A percentile compares a stretch with the other conserved stretches of the same genome.
phyloP scores from a whole-genome alignment of 2,329 filamentous ascomycete species.

The Trichoderma sp. region DNA sequence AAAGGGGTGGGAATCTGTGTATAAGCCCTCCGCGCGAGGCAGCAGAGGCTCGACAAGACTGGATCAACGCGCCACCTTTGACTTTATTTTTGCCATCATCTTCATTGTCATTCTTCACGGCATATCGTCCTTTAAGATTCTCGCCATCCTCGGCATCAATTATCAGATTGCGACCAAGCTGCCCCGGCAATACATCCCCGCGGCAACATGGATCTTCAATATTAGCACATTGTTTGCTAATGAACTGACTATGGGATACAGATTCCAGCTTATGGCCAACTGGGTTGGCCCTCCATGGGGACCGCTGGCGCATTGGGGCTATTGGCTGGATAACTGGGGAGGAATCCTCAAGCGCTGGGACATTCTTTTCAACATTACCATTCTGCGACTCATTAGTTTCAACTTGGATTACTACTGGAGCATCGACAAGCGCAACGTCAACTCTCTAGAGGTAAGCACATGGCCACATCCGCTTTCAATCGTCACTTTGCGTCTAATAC shows the following conservation, averaged over 20 bases:
- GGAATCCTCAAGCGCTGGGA: slow-evolving; percentile 92
- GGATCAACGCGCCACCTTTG: slow-evolving; percentile 73
- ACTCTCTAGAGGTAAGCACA: slow-evolving; percentile 73
- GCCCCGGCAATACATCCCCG: slow-evolving; percentile 68
- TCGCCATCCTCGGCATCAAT: slow-evolving; percentile 77
- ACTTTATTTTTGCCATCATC: slow-evolving; percentile 74
- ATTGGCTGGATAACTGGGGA: slow-evolving; percentile 72
- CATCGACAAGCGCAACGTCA: slow-evolving; percentile 59
- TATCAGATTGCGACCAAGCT: slow-evolving; percentile 73
- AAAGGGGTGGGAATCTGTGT: slow-evolving; percentile 62
- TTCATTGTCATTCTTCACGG: slow-evolving; percentile 82
- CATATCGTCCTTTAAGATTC: slow-evolving; percentile 77
- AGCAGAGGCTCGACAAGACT: slow-evolving; percentile 56
- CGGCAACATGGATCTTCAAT: slow-evolving; percentile 86
- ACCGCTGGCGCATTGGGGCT: slow-evolving; percentile 57
- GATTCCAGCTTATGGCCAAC: slow-evolving; percentile 59
- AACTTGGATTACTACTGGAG: slow-evolving; percentile 98
- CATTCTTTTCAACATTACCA: slow-evolving; percentile 95
- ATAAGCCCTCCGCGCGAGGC: slow-evolving; percentile 32
- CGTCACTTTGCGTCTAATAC: slow-evolving; percentile 53
- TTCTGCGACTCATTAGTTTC: slow-evolving; percentile 90
- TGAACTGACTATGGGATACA: slow-evolving; percentile 78
- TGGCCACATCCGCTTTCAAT: background rate
- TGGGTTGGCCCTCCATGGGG: slow-evolving; percentile 45
- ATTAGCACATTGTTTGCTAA: slow-evolving; percentile 84